Evolutionary conservation across 2,329 filamentous ascomycete species (phyloP).

Genomic region (Colletotrichum phormii): DNA sequence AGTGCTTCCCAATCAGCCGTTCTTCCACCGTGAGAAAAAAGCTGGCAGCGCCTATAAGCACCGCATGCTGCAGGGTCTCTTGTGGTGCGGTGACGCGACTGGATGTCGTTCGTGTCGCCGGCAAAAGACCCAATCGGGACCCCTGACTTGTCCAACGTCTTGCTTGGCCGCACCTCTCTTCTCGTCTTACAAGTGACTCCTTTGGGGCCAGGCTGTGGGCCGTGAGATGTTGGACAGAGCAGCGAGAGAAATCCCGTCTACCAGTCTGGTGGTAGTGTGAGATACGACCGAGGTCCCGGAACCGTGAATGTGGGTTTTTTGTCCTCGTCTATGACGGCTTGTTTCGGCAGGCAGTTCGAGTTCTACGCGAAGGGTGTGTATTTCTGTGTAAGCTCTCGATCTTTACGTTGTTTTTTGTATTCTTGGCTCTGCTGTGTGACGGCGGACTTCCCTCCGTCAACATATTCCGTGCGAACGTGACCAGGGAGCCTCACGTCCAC

Average conservation of each 20-base stretch:
- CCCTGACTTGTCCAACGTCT: constrained; percentile 10
- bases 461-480: background rate
- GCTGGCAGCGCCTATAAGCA: constrained; percentile 7
- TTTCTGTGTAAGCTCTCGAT: background rate
- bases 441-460: background rate
- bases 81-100: constrained; percentile 16
- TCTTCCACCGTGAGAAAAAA: background rate
- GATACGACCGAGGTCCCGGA: background rate
- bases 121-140: background rate
- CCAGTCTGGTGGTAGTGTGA: background rate
- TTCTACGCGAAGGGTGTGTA: background rate
- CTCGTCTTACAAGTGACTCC: background rate
- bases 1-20: background rate
- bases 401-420: background rate
- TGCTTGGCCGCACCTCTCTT: constrained; percentile 13
- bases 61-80: constrained; percentile 32
- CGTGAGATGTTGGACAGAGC: background rate
- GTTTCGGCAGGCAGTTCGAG: background rate
- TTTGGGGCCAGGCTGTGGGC: background rate
- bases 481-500: background rate
- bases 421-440: background rate
- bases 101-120: constrained; percentile 11
- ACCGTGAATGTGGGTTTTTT: background rate
- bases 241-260: background rate
- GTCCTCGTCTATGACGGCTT: background rate